Percentiles rank a stretch among this genome's conserved stretches.
phyloP scores from a whole-genome alignment of 495 filamentous ascomycete genomes.

The Annulohypoxylon maeteangense region DNA sequence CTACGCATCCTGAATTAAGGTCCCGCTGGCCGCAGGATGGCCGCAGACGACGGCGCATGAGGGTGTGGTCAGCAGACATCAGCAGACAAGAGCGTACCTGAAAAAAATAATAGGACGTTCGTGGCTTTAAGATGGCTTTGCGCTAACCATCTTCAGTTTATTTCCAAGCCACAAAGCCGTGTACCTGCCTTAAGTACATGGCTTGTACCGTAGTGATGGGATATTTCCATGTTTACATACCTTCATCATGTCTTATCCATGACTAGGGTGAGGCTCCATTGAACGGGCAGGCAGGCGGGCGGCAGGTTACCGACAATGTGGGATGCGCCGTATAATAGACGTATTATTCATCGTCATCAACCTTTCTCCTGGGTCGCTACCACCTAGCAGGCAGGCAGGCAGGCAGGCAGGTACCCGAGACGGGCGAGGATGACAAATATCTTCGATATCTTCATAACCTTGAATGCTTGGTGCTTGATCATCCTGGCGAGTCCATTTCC shows the following conservation, averaged over 20 bases:
- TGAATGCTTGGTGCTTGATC: slow-evolving; percentile 10
- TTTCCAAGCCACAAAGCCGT: slow-evolving; percentile 34
- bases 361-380: slow-evolving; percentile 1
- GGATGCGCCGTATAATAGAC: slow-evolving; percentile 19
- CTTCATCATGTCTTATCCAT: slow-evolving; percentile 2
- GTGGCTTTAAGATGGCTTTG: slow-evolving; percentile 24
- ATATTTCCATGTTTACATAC: neutral
- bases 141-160: slow-evolving; percentile 19
- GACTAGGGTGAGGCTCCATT: neutral
- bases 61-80: slow-evolving; percentile 46
- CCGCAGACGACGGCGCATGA: slow-evolving; percentile 48
- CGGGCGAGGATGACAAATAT: slow-evolving; percentile 1
- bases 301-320: slow-evolving; percentile 30
- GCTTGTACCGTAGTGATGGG: slow-evolving; percentile 1
- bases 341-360: slow-evolving; percentile 16
- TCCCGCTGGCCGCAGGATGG: slow-evolving; percentile 46
- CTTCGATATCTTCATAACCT: slow-evolving; percentile 10
- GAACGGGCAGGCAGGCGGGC: slow-evolving; percentile 1
- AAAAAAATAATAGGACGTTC: slow-evolving; percentile 5
- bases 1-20: slow-evolving; percentile 35
- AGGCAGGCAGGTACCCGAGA: too few relatives aligned
- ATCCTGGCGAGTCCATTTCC: slow-evolving; percentile 19
- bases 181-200: neutral
- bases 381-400: too few relatives aligned
- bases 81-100: slow-evolving; percentile 23